Evolutionary conservation across 1,284 basidiomycete genomes (phyloP), one percentile per base, ranked within the genome.

Genomic region (Chalciporus sp.): DNA sequence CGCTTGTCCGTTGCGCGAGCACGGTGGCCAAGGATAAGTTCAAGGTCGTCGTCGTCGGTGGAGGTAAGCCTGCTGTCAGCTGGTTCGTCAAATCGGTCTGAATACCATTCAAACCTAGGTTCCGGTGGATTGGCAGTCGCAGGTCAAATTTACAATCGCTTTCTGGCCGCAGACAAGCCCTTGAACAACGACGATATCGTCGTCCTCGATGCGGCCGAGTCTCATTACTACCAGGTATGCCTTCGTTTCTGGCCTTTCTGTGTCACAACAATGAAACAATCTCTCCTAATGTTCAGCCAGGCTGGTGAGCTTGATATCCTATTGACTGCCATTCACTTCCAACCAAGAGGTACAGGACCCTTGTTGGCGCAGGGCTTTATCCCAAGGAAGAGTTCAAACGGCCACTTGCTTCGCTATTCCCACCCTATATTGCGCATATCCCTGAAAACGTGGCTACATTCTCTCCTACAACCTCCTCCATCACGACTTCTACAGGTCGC

Each of bases 331-430:
- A 44, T 23, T 27, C 20, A 37, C 9, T 17, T 37, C 53, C 51
- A 43, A 52, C 48, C 17, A 19, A 19, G n/a, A 19, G 56, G 53
- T 58, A 53, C 65, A 94, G 92, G 95, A 97, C 95, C 2, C 83
- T 98, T 23, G 95, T 95, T 40, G 95, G 94, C 26, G 81, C 92
- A 27, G 96, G 96, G 35, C 79, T 98, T 56, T 85, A 88, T 64
- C 70, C 81, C 47, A 88, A 90, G 59, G 70, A 75, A 11, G 78
- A 84, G 19, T 89, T 92, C 61, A 83, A 87, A 52, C 81, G 83
- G 28, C 84, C 84, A 5, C 78, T 97, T 47, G 68, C 76, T 23
- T 79, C 83, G 1, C 78, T 96, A 41, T 83, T 96, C 52, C 90
- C 93, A 0, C 68, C 76, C 9, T 82, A 94, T 63, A 83, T 97